phyloP scores from a whole-genome alignment of 805 yeast genomes.

The Candida qinlingensis region DNA sequence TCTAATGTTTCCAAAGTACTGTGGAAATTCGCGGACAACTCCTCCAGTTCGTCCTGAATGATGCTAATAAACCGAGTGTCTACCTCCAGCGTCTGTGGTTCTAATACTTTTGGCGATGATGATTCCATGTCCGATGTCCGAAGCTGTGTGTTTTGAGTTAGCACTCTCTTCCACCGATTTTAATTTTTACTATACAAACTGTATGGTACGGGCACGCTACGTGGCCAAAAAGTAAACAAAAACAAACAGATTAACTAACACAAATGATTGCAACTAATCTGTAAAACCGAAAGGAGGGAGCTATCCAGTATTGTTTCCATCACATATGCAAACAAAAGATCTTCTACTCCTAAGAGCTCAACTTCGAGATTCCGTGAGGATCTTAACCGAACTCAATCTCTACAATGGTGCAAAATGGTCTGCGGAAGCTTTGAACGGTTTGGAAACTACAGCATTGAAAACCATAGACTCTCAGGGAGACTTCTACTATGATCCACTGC shows the following conservation, averaged over 20 bases:
- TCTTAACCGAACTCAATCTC: conserved; percentile 53
- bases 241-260: too few relatives aligned
- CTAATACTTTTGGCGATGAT: background rate
- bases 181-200: too few relatives aligned
- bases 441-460: conserved; percentile 7
- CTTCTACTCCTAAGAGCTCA: conserved; percentile 18
- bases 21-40: conserved; percentile 9
- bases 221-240: too few relatives aligned
- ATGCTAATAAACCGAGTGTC: conserved; percentile 1
- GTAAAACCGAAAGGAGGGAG: too few relatives aligned
- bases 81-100: conserved; percentile 2
- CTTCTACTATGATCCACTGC: conserved; percentile 1
- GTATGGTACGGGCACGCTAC: too few relatives aligned
- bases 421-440: conserved; percentile 71
- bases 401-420: conserved; percentile 78
- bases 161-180: background rate
- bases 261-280: too few relatives aligned
- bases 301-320: too few relatives aligned
- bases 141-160: background rate
- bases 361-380: conserved; percentile 36
- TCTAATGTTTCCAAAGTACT: conserved; percentile 10
- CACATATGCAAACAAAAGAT: conserved; percentile 1
- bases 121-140: background rate
- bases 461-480: conserved; percentile 7
- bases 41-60: conserved; percentile 9